Percentiles rank a stretch among this genome's conserved stretches.
These are phyloP conservation scores for Saccharomyces mikatae DNA, from an alignment of 805 yeast species.

Conservation along the genomic window DNA sequence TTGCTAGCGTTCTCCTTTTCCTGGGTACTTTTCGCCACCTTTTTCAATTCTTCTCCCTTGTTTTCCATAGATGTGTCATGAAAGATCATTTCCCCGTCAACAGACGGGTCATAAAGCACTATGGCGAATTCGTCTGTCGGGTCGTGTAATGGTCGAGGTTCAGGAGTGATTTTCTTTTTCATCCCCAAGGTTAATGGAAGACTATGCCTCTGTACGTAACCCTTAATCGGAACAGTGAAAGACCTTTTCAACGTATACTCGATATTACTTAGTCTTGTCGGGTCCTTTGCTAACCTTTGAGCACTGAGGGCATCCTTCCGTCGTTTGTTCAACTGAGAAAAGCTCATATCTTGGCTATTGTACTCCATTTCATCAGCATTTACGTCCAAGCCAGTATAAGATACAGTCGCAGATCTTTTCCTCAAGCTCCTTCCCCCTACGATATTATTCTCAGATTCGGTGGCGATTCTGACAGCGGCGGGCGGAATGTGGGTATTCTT, in stretches of 20 bases:
- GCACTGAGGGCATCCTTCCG: slow-evolving; percentile 56
- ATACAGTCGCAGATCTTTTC: slow-evolving; percentile 28
- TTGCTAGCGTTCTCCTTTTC: slow-evolving; percentile 25
- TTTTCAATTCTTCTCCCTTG: slow-evolving; percentile 24
- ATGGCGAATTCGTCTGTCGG: slow-evolving; percentile 91
- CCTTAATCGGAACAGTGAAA: slow-evolving; percentile 57
- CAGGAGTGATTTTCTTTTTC: slow-evolving; percentile 53
- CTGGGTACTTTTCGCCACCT: slow-evolving; percentile 22
- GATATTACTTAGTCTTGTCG: slow-evolving; percentile 26
- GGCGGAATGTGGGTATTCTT: slow-evolving; percentile 11
- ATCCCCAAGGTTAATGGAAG: slow-evolving; percentile 86
- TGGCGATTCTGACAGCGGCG: not conserved
- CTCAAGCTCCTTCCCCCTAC: slow-evolving; percentile 13
- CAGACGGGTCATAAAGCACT: slow-evolving; percentile 90
- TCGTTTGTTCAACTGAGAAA: slow-evolving; percentile 23
- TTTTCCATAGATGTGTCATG: slow-evolving; percentile 12
- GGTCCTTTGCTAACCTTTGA: slow-evolving; percentile 39
- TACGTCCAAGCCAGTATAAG: slow-evolving; percentile 35
- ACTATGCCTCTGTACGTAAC: slow-evolving; percentile 29
- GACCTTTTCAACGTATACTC: slow-evolving; percentile 39
- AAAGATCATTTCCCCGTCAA: slow-evolving; percentile 46
- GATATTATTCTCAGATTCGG: not conserved
- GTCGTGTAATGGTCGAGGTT: slow-evolving; percentile 92
- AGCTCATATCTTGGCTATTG: slow-evolving; percentile 20
- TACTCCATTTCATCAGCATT: slow-evolving; percentile 21